phyloP scores from a whole-genome alignment of 2,329 filamentous ascomycete species.

The Trichoderma koningii region DNA sequence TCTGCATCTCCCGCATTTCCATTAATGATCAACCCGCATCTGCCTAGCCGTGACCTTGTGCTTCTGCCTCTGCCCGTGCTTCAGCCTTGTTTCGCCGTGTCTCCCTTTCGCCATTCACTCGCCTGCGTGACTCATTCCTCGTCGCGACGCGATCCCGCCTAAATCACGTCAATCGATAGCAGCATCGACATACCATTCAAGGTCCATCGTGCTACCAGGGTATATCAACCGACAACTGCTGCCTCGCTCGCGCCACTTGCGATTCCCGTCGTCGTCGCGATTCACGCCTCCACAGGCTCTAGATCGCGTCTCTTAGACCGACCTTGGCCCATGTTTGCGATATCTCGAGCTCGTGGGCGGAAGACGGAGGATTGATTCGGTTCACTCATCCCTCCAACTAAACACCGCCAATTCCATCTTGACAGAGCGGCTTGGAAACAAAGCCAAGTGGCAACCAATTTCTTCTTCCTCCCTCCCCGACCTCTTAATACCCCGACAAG shows the following conservation, averaged over 20 bases:
- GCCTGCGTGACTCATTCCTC: constrained; percentile 20
- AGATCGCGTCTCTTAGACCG: background rate
- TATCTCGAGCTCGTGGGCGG: background rate
- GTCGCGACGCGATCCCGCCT: constrained; percentile 6
- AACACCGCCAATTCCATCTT: background rate
- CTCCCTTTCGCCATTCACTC: constrained; percentile 3
- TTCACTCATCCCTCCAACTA: background rate
- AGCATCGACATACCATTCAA: background rate
- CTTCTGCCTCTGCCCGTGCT: background rate
- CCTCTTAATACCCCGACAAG: too few species aligned
- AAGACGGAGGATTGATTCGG: background rate
- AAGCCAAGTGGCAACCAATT: background rate
- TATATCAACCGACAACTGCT: constrained; percentile 1
- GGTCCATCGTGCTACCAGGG: too few species aligned
- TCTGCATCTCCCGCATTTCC: constrained; percentile 7
- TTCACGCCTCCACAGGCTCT: constrained; percentile 12
- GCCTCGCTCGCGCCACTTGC: constrained; percentile 21
- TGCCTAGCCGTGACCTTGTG: constrained; percentile 12
- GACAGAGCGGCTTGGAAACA: background rate
- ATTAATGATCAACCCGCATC: constrained; percentile 6
- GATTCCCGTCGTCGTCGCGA: background rate
- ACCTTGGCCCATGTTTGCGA: background rate
- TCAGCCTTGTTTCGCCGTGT: background rate
- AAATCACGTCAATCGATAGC: constrained; percentile 3
- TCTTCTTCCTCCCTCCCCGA: too few species aligned